Conservation (phyloP, 257 asterid genomes). For the Solanum piurae region DNA sequence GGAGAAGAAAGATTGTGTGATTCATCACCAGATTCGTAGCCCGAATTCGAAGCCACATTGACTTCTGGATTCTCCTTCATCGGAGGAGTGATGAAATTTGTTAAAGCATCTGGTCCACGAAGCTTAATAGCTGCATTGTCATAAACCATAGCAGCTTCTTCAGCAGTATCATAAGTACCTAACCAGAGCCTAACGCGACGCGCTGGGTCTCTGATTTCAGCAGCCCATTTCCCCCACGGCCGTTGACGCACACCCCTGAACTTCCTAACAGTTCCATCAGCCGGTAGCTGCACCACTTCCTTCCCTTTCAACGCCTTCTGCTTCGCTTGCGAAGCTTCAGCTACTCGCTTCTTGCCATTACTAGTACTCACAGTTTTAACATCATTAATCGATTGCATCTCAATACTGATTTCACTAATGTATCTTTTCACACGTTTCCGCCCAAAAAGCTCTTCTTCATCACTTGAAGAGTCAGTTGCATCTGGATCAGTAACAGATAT, state of each 20-base stretch:
- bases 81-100: constrained; percentile 31
- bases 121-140: constrained; percentile 38
- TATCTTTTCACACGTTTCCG: constrained; percentile 12
- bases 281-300: background rate
- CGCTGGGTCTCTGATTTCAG: constrained; percentile 40
- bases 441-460: background rate
- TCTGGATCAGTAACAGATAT: constrained; percentile 16
- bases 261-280: constrained; percentile 9
- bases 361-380: background rate
- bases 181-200: constrained; percentile 37
- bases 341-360: background rate
- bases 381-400: background rate
- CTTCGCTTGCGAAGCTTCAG: background rate
- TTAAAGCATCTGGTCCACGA: constrained; percentile 40
- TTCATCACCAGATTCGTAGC: constrained; percentile 9
- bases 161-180: constrained; percentile 44
- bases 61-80: background rate
- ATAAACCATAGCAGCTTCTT: constrained; percentile 44
- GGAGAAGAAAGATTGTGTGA: constrained; percentile 9
- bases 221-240: constrained; percentile 50
- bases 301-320: constrained; percentile 1
- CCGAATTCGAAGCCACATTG: background rate
- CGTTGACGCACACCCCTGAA: constrained; percentile 42
- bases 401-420: constrained; percentile 9
- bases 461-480: constrained; percentile 19